Evolutionary conservation across 2,329 filamentous ascomycete species (phyloP).

Genomic region (Xylariaceae sp.): DNA sequence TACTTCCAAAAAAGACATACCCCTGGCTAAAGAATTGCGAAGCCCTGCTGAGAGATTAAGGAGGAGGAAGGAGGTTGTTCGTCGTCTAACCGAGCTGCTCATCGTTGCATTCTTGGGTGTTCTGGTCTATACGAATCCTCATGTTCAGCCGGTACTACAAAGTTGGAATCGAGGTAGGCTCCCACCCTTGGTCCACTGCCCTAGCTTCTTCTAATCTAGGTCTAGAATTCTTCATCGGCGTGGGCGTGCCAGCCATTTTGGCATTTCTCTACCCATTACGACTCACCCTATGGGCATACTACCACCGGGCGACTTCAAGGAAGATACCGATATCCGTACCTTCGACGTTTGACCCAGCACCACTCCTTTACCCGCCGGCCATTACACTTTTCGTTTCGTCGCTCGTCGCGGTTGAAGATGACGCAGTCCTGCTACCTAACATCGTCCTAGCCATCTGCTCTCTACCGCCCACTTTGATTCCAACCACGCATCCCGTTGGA

Average conservation of each 20-base stretch:
- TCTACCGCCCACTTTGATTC: slow-evolving; percentile 73
- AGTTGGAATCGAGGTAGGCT: slow-evolving; percentile 53
- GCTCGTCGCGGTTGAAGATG: slow-evolving; percentile 66
- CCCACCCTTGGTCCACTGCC: background rate
- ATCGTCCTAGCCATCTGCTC: slow-evolving; percentile 80
- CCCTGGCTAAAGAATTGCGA: slow-evolving; percentile 30
- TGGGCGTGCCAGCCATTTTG: slow-evolving; percentile 43
- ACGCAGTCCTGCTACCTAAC: slow-evolving; percentile 71
- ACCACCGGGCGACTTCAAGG: slow-evolving; percentile 42
- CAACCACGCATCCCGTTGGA: slow-evolving; percentile 58
- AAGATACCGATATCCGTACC: slow-evolving; percentile 60
- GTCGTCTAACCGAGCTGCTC: slow-evolving; percentile 55
- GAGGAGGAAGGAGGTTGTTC: slow-evolving; percentile 53
- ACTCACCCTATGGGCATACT: slow-evolving; percentile 53
- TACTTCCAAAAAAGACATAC: slow-evolving; percentile 28
- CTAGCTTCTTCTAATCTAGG: slow-evolving; percentile 20
- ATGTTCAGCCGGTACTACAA: slow-evolving; percentile 49
- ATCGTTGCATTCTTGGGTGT: slow-evolving; percentile 54
- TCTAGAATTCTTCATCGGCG: slow-evolving; percentile 47
- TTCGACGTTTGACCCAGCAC: slow-evolving; percentile 83
- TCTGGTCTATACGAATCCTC: slow-evolving; percentile 51
- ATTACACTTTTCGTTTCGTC: slow-evolving; percentile 78
- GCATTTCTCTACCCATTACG: slow-evolving; percentile 62
- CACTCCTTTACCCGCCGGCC: slow-evolving; percentile 81
- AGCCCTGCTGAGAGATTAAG: slow-evolving; percentile 41